Evolutionary conservation across 2,329 filamentous ascomycete genomes (phyloP), one percentile per base, ranked within the genome.

Genomic region (Lasiodiplodia sp.): DNA sequence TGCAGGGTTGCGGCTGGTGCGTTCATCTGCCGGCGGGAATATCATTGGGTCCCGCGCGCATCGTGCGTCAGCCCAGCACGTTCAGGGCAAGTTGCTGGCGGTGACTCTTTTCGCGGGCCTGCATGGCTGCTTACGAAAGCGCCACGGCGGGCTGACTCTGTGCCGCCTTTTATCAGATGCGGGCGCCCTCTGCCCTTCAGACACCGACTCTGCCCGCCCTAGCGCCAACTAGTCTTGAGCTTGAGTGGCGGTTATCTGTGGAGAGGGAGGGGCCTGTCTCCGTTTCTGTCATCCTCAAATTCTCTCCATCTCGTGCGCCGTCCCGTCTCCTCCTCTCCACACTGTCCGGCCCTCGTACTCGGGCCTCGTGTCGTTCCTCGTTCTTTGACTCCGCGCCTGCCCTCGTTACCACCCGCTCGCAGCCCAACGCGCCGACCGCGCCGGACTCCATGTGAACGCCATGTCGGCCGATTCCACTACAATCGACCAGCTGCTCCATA

Each of bases 51-150:
- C 44, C 28, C 11, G 40, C 28, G 28, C 40, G 11, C 31, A 64
- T 64, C 44, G n/a, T 52, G 60, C 60, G 47, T 64, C 47, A 64
- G 47, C 28, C 28, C 47, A 64, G 60, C 37, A 23, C 58, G 37
- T 34, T 51, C 58, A 49, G 8, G 58, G 40, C 40, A 63, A 63
- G 58, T 40, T 28, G 58, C 58, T 63, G 40, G 60, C 60, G 60
- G 60, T 64, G 60, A 64, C 60, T 64, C 60, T 52, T 64, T 16
- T 37, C n/a, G 60, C 38, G 47, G 40, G 34, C 44, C 58, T 63
- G 58, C 58, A 63, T 63, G 58, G 58, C 58, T 63, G 58, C 60
- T 64, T 64, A 64, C 60, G 18, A 52, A 52, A 64, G 44, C 60
- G 60, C 40, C 40, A 51, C 58, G 58, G 7, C 44, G 49, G 58